Evolutionary conservation across 768 basidiomycete genomes (phyloP), one percentile per base, ranked within the genome.

Genomic region (Serendipita sp.): DNA sequence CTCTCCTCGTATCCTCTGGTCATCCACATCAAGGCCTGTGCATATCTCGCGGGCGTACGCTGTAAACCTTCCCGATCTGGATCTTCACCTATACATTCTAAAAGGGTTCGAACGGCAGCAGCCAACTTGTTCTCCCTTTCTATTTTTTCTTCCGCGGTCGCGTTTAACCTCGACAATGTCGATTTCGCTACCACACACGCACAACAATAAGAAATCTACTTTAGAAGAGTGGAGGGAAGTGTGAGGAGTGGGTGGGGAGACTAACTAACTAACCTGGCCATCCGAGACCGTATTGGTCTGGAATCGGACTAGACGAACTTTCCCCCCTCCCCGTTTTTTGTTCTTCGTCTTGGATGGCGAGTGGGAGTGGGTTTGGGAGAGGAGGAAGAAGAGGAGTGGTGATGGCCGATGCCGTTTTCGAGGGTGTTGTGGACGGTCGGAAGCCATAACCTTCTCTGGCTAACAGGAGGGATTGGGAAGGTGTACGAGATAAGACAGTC

Each of bases 21-120:
- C 94, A 98, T 96, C 92, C 92, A 98, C 80, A 99, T 83, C 64
- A 99, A 78, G 32, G 96, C 92, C 75, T 98, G 90, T 28, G 94
- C 93, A 75, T 96, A 99, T 45, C 96, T 82, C 69, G 94, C 90
- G 30, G 96, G 96, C 1, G 96, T 99, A 71, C 85, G 84, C 63
- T 86, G 76, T 24, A 99, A 79, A n/a, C 96, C 96, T 72, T 98
- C 95, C 41, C 96, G 82, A 73, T 91, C 85, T 3, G 96, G 96
- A 76, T 98, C 96, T 76, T 99, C 96, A 65, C 96, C 96, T 67
- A 99, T 94, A 74, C 93, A 95, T 71, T 98, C 94, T 51, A 99
- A 82, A 51, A 99, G 85, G 41, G 88, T 89, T 65, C 93, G 84
- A 67, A 99, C 86, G 3, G 96, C 96, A 47, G 78, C 77, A 3